Conservation (phyloP, 129 eudicot genomes). For the Pittosporum tobira region DNA sequence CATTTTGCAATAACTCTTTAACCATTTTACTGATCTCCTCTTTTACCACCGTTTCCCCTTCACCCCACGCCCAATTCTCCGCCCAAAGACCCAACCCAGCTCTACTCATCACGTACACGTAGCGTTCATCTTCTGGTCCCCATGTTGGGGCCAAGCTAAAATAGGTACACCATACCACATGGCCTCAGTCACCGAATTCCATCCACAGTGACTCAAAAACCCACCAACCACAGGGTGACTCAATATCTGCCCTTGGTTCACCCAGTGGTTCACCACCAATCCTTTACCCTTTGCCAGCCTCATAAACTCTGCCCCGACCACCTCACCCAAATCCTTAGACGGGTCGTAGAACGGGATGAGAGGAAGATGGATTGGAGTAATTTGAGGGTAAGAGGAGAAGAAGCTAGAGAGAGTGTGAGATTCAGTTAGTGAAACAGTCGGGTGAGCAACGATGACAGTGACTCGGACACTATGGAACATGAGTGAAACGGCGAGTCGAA, state of each 20-base stretch:
- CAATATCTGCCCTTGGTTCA: slow-evolving; percentile 29
- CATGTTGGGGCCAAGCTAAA: slow-evolving; percentile 49
- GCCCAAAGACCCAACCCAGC: slow-evolving; percentile 13
- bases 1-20: slow-evolving; percentile 9
- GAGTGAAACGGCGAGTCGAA: slow-evolving; percentile 25
- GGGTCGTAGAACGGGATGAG: slow-evolving; percentile 8
- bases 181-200: slow-evolving; percentile 44
- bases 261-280: slow-evolving; percentile 37
- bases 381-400: slow-evolving; percentile 14
- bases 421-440: slow-evolving; percentile 24
- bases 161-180: slow-evolving; percentile 26
- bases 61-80: slow-evolving; percentile 21
- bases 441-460: slow-evolving; percentile 20
- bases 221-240: slow-evolving; percentile 30
- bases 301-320: no score
- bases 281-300: slow-evolving; percentile 19
- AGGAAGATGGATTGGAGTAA: neutral
- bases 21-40: slow-evolving; percentile 10
- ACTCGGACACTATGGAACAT: slow-evolving; percentile 12
- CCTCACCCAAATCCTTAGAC: no score
- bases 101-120: slow-evolving; percentile 6
- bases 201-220: slow-evolving; percentile 38
- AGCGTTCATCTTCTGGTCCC: no score
- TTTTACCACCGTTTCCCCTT: neutral
- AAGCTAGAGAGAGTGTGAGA: slow-evolving; percentile 16